Conservation (phyloP, 441 rosid species). For the Codiaeum variegatum region DNA sequence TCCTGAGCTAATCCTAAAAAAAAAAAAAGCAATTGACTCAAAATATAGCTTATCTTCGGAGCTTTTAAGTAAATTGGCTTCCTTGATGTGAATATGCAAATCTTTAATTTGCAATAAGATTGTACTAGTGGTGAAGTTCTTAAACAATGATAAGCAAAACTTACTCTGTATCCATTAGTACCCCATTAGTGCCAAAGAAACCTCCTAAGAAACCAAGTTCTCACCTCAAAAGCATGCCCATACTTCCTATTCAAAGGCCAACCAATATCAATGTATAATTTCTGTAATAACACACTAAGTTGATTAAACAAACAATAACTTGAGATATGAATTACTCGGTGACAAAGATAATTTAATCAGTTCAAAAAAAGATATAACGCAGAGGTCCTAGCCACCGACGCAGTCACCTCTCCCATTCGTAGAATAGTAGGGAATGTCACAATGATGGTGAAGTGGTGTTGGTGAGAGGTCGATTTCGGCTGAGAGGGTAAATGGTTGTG, state of each 20-base stretch:
- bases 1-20: neutral
- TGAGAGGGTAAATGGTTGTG: too few relatives aligned
- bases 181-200: too few relatives aligned
- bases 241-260: constrained; percentile 93
- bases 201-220: constrained; percentile 23
- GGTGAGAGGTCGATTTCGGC: too few relatives aligned
- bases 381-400: too few relatives aligned
- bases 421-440: too few relatives aligned
- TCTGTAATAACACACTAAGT: constrained; percentile 40
- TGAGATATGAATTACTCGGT: too few relatives aligned
- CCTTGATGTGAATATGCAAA: constrained; percentile 47
- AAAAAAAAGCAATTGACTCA: neutral
- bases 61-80: constrained; percentile 57
- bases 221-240: constrained; percentile 97
- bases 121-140: constrained; percentile 5
- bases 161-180: too few relatives aligned
- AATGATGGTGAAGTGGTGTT: too few relatives aligned
- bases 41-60: constrained; percentile 80
- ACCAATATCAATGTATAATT: constrained; percentile 69
- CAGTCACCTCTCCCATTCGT: too few relatives aligned
- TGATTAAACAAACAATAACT: constrained; percentile 11
- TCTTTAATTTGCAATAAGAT: constrained; percentile 58
- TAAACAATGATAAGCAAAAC: too few relatives aligned
- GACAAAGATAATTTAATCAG: too few relatives aligned
- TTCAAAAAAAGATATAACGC: too few relatives aligned